These are phyloP conservation scores for Mortierella sp. DNA, from an alignment of 371 early-diverging fungal genomes.

Conservation along the genomic window DNA sequence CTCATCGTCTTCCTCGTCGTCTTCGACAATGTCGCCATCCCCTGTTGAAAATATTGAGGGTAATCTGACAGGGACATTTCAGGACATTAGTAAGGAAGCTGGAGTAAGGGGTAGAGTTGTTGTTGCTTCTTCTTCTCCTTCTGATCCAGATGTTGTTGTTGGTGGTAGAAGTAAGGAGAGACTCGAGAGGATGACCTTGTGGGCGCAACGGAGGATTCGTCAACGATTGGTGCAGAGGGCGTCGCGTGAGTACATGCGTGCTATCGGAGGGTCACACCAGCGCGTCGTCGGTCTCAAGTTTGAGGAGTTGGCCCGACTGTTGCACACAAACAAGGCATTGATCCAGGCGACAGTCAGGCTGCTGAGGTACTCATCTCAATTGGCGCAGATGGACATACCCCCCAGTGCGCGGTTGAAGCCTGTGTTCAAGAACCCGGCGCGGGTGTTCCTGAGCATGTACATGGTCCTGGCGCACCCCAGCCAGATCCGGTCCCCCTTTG, in stretches of 20 bases:
- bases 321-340: conserved; percentile 42
- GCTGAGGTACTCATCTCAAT: conserved; percentile 37
- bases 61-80: background rate
- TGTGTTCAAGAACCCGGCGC: conserved; percentile 29
- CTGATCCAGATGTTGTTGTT: background rate
- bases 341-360: conserved; percentile 39
- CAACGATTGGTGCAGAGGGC: conserved; percentile 32
- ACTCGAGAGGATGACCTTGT: conserved; percentile 23
- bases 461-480: conserved; percentile 50
- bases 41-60: background rate
- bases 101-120: background rate
- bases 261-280: conserved; percentile 43
- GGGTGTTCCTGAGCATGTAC: conserved; percentile 52
- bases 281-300: conserved; percentile 30
- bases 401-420: background rate
- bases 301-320: conserved; percentile 32
- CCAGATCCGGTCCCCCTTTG: conserved; percentile 43
- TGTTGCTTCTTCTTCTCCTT: too few relatives aligned
- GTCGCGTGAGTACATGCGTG: conserved; percentile 40
- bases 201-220: conserved; percentile 30
- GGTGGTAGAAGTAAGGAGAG: background rate
- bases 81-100: conserved; percentile 1
- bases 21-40: conserved; percentile 1
- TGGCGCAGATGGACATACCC: conserved; percentile 20
- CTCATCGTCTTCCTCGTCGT: background rate